Evolutionary conservation across 805 yeast species (phyloP), one percentile per base, ranked within the genome.

Genomic region (Tetrapisispora iriomotensis): DNA sequence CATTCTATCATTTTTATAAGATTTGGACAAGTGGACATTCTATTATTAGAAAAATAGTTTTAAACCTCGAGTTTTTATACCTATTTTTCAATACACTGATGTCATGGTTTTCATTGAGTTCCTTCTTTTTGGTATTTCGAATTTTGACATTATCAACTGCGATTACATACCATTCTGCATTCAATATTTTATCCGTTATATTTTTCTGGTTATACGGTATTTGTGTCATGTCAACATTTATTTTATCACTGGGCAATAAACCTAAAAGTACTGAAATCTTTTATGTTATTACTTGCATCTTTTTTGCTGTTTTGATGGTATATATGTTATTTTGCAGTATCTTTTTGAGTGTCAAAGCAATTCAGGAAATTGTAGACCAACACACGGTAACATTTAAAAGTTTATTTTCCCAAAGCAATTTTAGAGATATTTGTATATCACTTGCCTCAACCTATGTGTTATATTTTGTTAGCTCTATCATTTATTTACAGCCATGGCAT

Each of bases 101-200:
- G 34, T 82, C 95, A 3, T 90, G 96, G 95, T 90, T 90, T 56
- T 83, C 95, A 1, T 63, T 90, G 42, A 94, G 92, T 28, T 84
- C 90, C 32, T 92, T 85, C 60, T 90, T 84, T 60, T 62, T 92
- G 42, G 95, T 90, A 39, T 90, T 90, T 67, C 70, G 94, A 53
- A 85, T 90, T 48, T 71, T 92, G 54, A 82, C 95, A 0, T 72
- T 79, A 23, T 80, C 88, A 39, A 68, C 90, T 45, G 92, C 78
- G 66, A 40, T 58, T 12, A 36, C 57, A 5, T 60, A 53, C 33
- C 74, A 80, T 44, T 70, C 72, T 1, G 82, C 85, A 6, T 96
- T 95, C 20, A 75, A 74, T 49, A 75, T 84, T 40, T 64, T 90
- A 22, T 78, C 94, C 2, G 82, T 84, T 3, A 72, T 84, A 0